Evolutionary conservation across 495 filamentous ascomycete genomes (phyloP), one percentile per base, ranked within the genome.

Genomic region (Lineolata rhizophorae): DNA sequence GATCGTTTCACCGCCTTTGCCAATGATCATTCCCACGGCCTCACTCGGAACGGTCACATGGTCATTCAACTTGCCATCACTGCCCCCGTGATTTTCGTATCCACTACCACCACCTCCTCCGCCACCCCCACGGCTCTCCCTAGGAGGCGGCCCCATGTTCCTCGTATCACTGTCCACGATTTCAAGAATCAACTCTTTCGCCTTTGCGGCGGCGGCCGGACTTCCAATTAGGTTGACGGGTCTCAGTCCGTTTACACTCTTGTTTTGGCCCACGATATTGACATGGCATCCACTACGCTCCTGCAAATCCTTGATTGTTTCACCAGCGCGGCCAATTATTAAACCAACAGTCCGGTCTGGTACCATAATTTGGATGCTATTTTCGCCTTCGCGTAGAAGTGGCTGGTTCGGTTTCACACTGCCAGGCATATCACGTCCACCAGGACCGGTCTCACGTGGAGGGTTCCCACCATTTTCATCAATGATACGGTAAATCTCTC

Each of bases 21-120:
- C 78, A 35, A 85, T 85, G 36, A 85, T 84, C 79, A 87, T 87
- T 31, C 79, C 79, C 14, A 87, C 79, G 5, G 79, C 73, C 43
- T 87, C 79, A 11, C 75, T 80, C 2, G 79, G 79, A 0, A 87
- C 79, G 20, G 60, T 67, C 37, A 87, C 81, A 11, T 63, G 71
- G 43, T 85, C 79, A 39, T 72, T 81, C 40, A 78, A 56, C 51
- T 74, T 76, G 35, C 76, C 71, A 35, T 41, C 46, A 43, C 52
- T 47, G 19, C 53, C 49, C 17, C 45, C 46, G 5, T 27, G 45
- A 15, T 37, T 35, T 19, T 50, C 39, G 26, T 39, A 46, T 43
- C 37, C 35, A 44, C 33, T 27, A 12, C 5, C 8, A 14, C 6
- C 27, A n/a, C 15, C 30, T 15, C 10, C 5, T 8, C 10, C 15